Percentiles rank a stretch among this genome's conserved stretches.
These are phyloP conservation scores for Paraconiothyrium brasiliense DNA, from an alignment of 2,329 filamentous ascomycete genomes.

Conservation along the genomic window DNA sequence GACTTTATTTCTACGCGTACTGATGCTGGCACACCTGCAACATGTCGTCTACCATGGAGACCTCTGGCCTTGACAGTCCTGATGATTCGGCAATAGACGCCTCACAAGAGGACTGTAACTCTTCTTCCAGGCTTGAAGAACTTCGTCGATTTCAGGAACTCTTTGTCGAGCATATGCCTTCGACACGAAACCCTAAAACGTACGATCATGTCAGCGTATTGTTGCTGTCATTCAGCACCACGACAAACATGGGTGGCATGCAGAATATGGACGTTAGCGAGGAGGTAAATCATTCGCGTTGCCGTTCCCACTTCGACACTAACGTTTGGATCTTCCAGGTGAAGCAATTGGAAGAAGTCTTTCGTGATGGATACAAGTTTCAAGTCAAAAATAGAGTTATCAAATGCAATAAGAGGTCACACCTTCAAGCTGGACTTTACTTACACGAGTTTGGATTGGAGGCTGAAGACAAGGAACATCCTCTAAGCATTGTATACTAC, in stretches of 20 bases:
- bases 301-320: not conserved
- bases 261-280: constrained; percentile 12
- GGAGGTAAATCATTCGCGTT: constrained; percentile 10
- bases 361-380: constrained; percentile 20
- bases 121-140: not conserved
- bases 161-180: constrained; percentile 18
- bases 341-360: constrained; percentile 14
- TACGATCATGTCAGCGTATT: constrained; percentile 18
- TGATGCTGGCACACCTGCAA: too few species aligned
- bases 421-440: constrained; percentile 18
- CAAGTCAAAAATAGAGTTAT: constrained; percentile 20
- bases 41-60: too few species aligned
- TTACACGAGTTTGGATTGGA: constrained; percentile 20
- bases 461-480: constrained; percentile 20
- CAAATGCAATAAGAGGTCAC: constrained; percentile 9
- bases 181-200: constrained; percentile 16
- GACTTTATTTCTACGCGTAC: too few species aligned
- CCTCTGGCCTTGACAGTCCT: not conserved
- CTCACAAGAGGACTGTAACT: not conserved
- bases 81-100: not conserved
- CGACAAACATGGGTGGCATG: constrained; percentile 2
- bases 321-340: constrained; percentile 11
- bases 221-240: constrained; percentile 20
- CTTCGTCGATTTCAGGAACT: not conserved
- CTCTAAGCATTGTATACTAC: constrained; percentile 31